Conservation (phyloP, 2,329 filamentous ascomycete species). For the Cordyceps cicadae region DNA sequence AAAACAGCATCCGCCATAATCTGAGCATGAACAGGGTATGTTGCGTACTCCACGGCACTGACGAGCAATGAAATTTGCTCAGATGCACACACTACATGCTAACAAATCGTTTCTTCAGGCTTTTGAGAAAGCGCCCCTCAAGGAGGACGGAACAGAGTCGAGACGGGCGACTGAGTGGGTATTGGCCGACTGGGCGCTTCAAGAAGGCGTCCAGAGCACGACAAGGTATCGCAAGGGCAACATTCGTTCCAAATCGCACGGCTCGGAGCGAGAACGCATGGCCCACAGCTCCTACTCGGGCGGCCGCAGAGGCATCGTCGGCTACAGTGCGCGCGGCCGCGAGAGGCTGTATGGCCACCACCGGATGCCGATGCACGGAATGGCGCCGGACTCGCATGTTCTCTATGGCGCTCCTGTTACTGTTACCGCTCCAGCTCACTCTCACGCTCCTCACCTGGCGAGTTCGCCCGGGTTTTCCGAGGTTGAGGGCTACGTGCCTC, state of each 20-base stretch:
- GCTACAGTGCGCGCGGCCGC: background rate
- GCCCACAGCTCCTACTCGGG: background rate
- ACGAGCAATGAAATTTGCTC: background rate
- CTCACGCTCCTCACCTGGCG: background rate
- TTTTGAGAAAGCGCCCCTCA: constrained; percentile 33
- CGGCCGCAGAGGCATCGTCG: background rate
- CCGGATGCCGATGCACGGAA: background rate
- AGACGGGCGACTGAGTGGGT: constrained; percentile 70
- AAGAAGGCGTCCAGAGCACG: constrained; percentile 72
- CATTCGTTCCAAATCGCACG: background rate
- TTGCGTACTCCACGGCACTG: background rate
- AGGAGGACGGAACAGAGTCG: constrained; percentile 28
- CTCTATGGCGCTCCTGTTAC: background rate
- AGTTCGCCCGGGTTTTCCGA: background rate
- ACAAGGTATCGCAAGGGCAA: constrained; percentile 59
- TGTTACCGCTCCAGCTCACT: no score
- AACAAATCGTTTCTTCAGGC: constrained; percentile 22
- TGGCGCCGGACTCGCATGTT: background rate
- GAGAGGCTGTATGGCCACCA: background rate
- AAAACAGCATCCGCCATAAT: constrained; percentile 93
- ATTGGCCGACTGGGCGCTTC: constrained; percentile 60
- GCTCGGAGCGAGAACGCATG: background rate
- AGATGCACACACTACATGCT: constrained; percentile 11
- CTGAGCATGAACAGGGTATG: constrained; percentile 88
- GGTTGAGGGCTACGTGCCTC: background rate